Evolutionary conservation across 2,329 filamentous ascomycete species (phyloP).

Genomic region (Talaromyces pinophilus): DNA sequence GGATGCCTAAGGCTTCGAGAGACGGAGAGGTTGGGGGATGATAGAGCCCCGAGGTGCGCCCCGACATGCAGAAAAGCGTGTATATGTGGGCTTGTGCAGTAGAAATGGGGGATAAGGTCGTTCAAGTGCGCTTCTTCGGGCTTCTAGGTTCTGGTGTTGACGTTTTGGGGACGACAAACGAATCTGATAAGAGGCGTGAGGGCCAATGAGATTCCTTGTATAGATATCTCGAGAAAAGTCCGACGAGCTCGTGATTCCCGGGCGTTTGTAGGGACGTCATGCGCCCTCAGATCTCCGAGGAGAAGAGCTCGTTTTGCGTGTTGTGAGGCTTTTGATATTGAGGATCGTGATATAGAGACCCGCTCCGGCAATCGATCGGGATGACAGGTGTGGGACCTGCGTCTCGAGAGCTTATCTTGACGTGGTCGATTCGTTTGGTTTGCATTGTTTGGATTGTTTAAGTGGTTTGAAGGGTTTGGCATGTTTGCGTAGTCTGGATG

Average conservation of each 20-base stretch:
- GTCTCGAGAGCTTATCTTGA: background rate
- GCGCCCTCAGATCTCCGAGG: background rate
- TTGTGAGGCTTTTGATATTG: background rate
- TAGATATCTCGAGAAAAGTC: background rate
- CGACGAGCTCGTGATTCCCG: background rate
- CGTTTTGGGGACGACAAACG: background rate
- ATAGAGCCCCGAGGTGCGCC: too few relatives aligned
- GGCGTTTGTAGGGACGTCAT: background rate
- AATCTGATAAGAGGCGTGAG: background rate
- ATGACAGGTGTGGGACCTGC: background rate
- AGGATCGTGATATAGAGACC: background rate
- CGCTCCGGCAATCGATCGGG: background rate
- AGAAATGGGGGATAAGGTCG: background rate
- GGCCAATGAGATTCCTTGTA: background rate
- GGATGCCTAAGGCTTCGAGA: background rate
- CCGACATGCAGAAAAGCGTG: background rate
- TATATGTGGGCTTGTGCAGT: background rate
- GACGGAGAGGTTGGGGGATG: background rate
- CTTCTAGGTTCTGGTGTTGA: background rate
- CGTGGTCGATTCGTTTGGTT: background rate
- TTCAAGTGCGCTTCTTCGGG: background rate
- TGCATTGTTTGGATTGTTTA: background rate
- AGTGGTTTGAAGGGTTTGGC: background rate
- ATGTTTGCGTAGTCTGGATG: background rate
- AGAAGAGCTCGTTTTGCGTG: background rate